Base-by-base conservation (phyloP, 2,329 filamentous ascomycete genomes). In the Chrysoporthe deuterocubensis region DNA sequence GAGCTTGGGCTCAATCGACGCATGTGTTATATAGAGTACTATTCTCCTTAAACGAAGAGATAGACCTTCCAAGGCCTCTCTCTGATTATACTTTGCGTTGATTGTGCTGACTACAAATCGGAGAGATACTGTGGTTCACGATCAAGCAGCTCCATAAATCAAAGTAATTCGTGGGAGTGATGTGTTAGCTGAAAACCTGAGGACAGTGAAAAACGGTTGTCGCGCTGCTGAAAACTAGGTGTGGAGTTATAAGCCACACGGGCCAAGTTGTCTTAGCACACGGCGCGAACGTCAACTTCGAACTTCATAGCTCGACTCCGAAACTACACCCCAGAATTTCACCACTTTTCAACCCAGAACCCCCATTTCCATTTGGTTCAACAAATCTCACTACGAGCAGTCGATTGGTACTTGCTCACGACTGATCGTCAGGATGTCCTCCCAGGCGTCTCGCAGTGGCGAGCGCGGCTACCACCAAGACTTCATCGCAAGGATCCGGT, bases 401-500 rank as follows among this genome's bases (percentile, higher is more conserved):
- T 14, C 62, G 16, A 18, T 52, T 40, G 21, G n/a, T 34, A 43
- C 40, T 34, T 21, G 26, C 32, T 32, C 50, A 56, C 40, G 5
- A 56, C 8, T 32, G 34, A 56, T 43, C 14, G 32, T 59, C 71
- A 71, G 66, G 21, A 82, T 82, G 80, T 79, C 81, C 65, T 81
- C 80, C 66, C 81, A 80, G 67, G 73, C 76, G 68, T 80, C 81
- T 70, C 81, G 80, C 73, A 77, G 76, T 71, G 83, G 84, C 77
- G 85, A 87, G 78, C 85, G 87, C 42, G 59, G 59, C 78, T 84
- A 87, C 75, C 93, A 97, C 77, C 96, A 99, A 81, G 96, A 99
- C 81, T 98, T 97, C 81, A 97, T 99, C 77, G 95, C 94, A 71
- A 92, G 94, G 75, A 93, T 97, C 76, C 89, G 96, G 80, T 99